phyloP scores from a whole-genome alignment of 805 yeast species.

The Kodamaea neixiangensis region DNA sequence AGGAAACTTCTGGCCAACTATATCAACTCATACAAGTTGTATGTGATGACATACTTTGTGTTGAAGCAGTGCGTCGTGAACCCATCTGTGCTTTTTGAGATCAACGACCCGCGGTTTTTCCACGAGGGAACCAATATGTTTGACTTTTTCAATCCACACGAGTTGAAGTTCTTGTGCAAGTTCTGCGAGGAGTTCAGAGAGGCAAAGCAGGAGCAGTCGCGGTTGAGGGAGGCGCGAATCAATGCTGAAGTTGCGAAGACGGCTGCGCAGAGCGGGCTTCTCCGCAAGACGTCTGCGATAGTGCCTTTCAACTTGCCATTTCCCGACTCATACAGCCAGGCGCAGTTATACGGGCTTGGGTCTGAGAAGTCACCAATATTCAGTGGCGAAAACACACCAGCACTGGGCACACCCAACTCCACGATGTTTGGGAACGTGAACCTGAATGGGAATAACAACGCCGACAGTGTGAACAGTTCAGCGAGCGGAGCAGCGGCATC shows the following conservation, averaged over 20 bases:
- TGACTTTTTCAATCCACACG: slow-evolving; percentile 37
- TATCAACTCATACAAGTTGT: slow-evolving; percentile 41
- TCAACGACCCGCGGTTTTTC: slow-evolving; percentile 27
- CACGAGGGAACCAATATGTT: slow-evolving; percentile 43
- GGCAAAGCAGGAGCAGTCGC: slow-evolving; percentile 32
- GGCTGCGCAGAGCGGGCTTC: slow-evolving; percentile 2
- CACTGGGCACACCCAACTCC: not conserved
- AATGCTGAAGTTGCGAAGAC: not conserved
- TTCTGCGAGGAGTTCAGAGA: slow-evolving; percentile 41
- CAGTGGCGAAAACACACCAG: not conserved
- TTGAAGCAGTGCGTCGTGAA: slow-evolving; percentile 44
- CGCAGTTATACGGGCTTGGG: slow-evolving; percentile 3
- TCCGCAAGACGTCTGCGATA: slow-evolving; percentile 4
- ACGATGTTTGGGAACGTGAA: not conserved
- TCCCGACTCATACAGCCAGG: slow-evolving; percentile 7
- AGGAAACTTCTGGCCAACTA: slow-evolving; percentile 37
- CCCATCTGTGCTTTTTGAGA: slow-evolving; percentile 37
- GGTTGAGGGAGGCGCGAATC: slow-evolving; percentile 6
- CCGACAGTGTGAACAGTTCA: not conserved
- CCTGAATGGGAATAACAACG: not conserved
- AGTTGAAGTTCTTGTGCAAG: slow-evolving; percentile 35
- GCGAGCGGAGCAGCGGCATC: not conserved
- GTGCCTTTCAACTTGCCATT: slow-evolving; percentile 10
- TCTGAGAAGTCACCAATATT: slow-evolving; percentile 1
- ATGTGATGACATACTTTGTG: slow-evolving; percentile 43